phyloP scores from a whole-genome alignment of 768 basidiomycete genomes.

The Antrodiella citrinella region DNA sequence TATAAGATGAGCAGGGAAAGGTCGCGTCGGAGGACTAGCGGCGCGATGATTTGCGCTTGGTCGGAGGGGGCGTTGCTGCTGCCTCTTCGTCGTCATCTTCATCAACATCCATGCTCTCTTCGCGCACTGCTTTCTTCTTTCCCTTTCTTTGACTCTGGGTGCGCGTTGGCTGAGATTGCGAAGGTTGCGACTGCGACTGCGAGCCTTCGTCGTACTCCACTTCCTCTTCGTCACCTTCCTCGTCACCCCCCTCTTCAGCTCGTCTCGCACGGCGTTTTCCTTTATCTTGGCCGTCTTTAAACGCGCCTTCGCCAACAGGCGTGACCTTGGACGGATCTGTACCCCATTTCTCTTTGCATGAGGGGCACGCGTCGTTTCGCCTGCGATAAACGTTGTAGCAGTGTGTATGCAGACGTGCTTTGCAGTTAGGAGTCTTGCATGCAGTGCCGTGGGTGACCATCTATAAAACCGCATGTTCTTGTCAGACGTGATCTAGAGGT shows the following conservation, averaged over 20 bases:
- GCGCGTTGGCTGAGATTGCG: constrained; percentile 17
- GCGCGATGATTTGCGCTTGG: constrained; percentile 15
- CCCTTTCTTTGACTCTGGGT: constrained; percentile 15
- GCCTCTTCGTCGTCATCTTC: constrained; percentile 31
- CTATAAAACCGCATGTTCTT: constrained; percentile 25
- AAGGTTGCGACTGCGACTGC: constrained; percentile 16
- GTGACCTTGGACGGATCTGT: constrained; percentile 37
- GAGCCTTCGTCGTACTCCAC: constrained; percentile 20
- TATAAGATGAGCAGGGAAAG: constrained; percentile 1
- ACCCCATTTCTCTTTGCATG: constrained; percentile 57
- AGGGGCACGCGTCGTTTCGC: constrained; percentile 40
- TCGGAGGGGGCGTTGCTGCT: constrained; percentile 11
- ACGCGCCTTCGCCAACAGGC: constrained; percentile 64
- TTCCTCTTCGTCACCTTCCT: constrained; percentile 35
- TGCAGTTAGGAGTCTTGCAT: constrained; percentile 56
- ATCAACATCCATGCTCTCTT: constrained; percentile 36
- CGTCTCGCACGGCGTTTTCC: constrained; percentile 27
- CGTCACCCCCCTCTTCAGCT: constrained; percentile 35
- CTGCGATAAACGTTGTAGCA: constrained; percentile 51
- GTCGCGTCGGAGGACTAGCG: constrained; percentile 9
- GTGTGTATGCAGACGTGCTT: constrained; percentile 52
- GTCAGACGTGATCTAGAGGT: not conserved
- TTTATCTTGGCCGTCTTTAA: constrained; percentile 43
- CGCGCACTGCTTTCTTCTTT: constrained; percentile 18
- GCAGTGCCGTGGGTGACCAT: constrained; percentile 60